A percentile compares a stretch with the other conserved stretches of the same genome.
These are phyloP conservation scores for Malassezia caprae DNA, from an alignment of 1,284 basidiomycete species.

Conservation along the genomic window DNA sequence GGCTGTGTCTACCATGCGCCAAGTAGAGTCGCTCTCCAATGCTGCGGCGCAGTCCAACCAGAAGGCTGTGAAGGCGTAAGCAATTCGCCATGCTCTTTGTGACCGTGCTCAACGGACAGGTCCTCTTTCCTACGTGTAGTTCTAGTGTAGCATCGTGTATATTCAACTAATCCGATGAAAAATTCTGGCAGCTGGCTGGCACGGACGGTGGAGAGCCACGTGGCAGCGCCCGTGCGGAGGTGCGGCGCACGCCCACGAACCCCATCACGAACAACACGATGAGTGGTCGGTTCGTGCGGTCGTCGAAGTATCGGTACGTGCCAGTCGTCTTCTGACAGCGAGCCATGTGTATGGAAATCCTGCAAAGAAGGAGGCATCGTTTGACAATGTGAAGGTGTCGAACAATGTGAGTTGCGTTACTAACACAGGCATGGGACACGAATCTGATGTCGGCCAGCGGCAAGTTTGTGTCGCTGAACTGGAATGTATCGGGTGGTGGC, in stretches of 20 bases:
- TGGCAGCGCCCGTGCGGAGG: neutral
- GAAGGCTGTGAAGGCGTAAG: neutral
- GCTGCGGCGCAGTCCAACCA: neutral
- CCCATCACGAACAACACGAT: conserved; percentile 2
- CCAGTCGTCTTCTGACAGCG: conserved; percentile 1
- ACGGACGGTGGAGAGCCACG: neutral
- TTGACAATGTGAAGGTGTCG: conserved; percentile 73
- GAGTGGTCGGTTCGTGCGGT: conserved; percentile 54
- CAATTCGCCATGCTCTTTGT: neutral
- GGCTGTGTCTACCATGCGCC: conserved; percentile 11
- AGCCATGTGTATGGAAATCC: conserved; percentile 73
- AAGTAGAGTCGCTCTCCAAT: conserved; percentile 10
- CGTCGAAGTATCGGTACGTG: conserved; percentile 56
- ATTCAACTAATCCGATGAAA: conserved; percentile 12
- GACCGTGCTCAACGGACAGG: conserved; percentile 14
- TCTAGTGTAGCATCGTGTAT: conserved; percentile 11
- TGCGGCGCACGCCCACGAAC: neutral
- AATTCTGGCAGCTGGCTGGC: neutral
- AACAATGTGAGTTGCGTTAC: conserved; percentile 30
- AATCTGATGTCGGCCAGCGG: conserved; percentile 71
- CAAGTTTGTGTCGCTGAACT: conserved; percentile 75
- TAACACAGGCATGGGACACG: conserved; percentile 73
- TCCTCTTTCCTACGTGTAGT: neutral
- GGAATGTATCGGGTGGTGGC: conserved; percentile 85
- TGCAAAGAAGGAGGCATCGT: conserved; percentile 49